phyloP scores from a whole-genome alignment of 1,284 basidiomycete species.

The Cutaneotrichosporon arboriforme region DNA sequence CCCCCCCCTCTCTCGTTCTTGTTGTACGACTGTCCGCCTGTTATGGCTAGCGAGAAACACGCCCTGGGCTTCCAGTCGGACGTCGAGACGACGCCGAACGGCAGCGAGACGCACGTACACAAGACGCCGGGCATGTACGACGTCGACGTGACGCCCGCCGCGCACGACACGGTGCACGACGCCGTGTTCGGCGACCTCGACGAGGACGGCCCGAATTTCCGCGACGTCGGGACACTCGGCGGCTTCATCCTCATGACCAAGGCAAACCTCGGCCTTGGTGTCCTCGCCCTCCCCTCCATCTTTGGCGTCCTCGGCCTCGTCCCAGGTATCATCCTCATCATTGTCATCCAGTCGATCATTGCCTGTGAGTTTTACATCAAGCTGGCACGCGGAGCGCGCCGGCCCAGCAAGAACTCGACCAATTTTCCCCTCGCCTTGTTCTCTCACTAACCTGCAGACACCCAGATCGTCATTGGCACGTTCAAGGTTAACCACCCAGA shows the following conservation, averaged over 20 bases:
- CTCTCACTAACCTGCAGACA: slow-evolving; percentile 5
- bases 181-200: slow-evolving; percentile 32
- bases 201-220: slow-evolving; percentile 29
- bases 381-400: too few species aligned
- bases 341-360: slow-evolving; percentile 31
- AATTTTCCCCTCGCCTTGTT: too few species aligned
- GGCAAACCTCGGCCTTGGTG: slow-evolving; percentile 38
- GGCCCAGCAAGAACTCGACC: too few species aligned
- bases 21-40: too few species aligned
- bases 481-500: slow-evolving; percentile 28
- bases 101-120: neutral
- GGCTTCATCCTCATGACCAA: slow-evolving; percentile 27
- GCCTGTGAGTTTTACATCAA: slow-evolving; percentile 28
- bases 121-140: slow-evolving; percentile 6
- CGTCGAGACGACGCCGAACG: too few species aligned
- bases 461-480: slow-evolving; percentile 14
- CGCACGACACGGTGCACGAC: slow-evolving; percentile 13
- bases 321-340: slow-evolving; percentile 33
- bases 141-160: slow-evolving; percentile 15
- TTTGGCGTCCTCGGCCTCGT: slow-evolving; percentile 31
- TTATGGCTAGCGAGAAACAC: neutral
- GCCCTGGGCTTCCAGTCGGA: neutral
- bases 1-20: neutral
- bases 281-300: slow-evolving; percentile 34
- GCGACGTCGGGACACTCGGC: slow-evolving; percentile 20